These are phyloP conservation scores for Pichia cabralensis DNA, from an alignment of 805 yeast species.

Conservation along the genomic window DNA sequence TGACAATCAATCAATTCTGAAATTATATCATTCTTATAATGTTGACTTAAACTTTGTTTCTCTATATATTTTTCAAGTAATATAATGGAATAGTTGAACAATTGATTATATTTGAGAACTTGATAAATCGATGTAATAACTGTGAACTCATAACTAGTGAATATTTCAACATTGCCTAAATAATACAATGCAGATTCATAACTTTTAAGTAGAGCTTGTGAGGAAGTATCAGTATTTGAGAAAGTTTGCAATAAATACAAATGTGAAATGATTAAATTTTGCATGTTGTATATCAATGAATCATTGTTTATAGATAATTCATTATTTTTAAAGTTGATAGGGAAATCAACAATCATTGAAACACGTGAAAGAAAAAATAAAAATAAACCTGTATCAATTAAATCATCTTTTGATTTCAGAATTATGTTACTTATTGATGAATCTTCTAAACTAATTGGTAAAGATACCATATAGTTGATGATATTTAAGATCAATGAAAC, in stretches of 20 bases:
- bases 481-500: too few relatives aligned
- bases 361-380: conserved; percentile 22
- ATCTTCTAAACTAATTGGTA: conserved; percentile 18
- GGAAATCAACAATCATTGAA: conserved; percentile 17
- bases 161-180: too few relatives aligned
- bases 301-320: conserved; percentile 11
- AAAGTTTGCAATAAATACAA: conserved; percentile 18
- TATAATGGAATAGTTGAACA: conserved; percentile 9
- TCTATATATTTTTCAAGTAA: conserved; percentile 10
- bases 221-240: too few relatives aligned
- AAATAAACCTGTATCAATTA: conserved; percentile 23
- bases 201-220: too few relatives aligned
- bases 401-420: conserved; percentile 13
- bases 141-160: conserved; percentile 23
- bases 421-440: conserved; percentile 21
- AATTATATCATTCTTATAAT: too few relatives aligned
- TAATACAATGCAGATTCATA: too few relatives aligned
- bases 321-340: conserved; percentile 15
- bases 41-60: background rate
- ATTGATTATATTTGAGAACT: conserved; percentile 18
- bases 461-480: too few relatives aligned
- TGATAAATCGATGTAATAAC: conserved; percentile 19
- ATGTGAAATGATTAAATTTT: conserved; percentile 17
- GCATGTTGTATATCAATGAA: conserved; percentile 9
- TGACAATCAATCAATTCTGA: too few relatives aligned